Percentiles rank a stretch among this genome's conserved stretches.
Evolutionary conservation across 2,329 filamentous ascomycete genomes (phyloP).

Genomic region (Chrysosporium queenslandicum): DNA sequence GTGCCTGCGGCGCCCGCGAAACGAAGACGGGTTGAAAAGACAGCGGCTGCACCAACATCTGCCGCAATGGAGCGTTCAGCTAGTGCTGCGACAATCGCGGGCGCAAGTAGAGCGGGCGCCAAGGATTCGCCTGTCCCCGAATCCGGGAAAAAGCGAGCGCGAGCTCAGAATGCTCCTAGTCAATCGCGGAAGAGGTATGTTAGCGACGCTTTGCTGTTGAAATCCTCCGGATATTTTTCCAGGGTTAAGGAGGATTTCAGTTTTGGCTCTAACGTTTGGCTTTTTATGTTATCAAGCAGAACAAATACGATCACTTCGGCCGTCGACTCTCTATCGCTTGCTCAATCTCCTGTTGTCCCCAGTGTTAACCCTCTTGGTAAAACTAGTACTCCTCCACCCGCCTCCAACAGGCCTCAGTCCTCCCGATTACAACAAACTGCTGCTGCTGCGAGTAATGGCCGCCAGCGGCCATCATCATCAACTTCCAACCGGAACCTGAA

Average conservation of each 20-base stretch:
- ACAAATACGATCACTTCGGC: slow-evolving; percentile 41
- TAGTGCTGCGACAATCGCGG: slow-evolving; percentile 27
- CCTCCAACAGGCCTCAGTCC: slow-evolving; percentile 52
- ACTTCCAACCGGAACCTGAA: slow-evolving; percentile 52
- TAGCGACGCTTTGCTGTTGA: slow-evolving; percentile 1
- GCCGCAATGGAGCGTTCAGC: slow-evolving; percentile 34
- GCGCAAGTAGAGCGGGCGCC: slow-evolving; percentile 28
- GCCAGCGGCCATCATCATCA: slow-evolving; percentile 51
- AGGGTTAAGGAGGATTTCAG: slow-evolving; percentile 2
- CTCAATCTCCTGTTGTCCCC: slow-evolving; percentile 65
- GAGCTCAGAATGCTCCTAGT: slow-evolving; percentile 60
- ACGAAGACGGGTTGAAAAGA: slow-evolving; percentile 70
- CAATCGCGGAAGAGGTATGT: slow-evolving; percentile 63
- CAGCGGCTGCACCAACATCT: slow-evolving; percentile 26
- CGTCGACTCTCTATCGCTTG: slow-evolving; percentile 57
- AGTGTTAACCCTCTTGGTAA: slow-evolving; percentile 51
- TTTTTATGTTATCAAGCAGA: slow-evolving; percentile 22
- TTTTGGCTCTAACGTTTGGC: slow-evolving; percentile 3
- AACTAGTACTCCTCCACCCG: slow-evolving; percentile 53
- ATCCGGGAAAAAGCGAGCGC: slow-evolving; percentile 56
- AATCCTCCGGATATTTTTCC: background rate
- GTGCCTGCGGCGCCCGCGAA: slow-evolving; percentile 48
- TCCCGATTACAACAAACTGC: slow-evolving; percentile 69
- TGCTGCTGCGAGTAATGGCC: slow-evolving; percentile 47
- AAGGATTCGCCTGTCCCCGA: slow-evolving; percentile 63